Percentiles rank a stretch among this genome's conserved stretches.
phyloP scores from a whole-genome alignment of 2,329 filamentous ascomycete species.

The Hypocrella siamensis region DNA sequence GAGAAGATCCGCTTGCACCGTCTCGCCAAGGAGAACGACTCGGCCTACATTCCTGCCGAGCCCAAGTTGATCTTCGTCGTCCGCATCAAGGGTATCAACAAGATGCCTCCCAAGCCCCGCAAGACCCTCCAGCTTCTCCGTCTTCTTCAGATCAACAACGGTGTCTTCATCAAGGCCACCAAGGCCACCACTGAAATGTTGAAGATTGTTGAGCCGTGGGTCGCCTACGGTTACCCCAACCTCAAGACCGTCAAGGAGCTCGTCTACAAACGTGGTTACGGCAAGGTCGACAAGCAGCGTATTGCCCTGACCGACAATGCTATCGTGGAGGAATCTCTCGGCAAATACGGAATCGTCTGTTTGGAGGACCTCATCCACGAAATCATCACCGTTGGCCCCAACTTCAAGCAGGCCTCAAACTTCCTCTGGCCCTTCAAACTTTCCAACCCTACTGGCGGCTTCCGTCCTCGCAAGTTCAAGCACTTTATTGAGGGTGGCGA shows the following conservation, averaged over 20 bases:
- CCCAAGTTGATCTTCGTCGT: slow-evolving; percentile 93
- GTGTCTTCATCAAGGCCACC: slow-evolving; percentile 92
- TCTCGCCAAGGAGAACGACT: slow-evolving; percentile 79
- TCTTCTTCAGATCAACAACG: slow-evolving; percentile 99
- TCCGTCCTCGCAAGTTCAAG: slow-evolving; percentile 95
- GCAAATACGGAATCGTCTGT: slow-evolving; percentile 98
- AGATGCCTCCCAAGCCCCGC: slow-evolving; percentile 99
- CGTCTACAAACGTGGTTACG: slow-evolving; percentile 99
- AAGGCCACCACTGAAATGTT: slow-evolving; percentile 97
- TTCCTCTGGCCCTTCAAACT: slow-evolving; percentile 99
- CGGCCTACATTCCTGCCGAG: slow-evolving; percentile 89
- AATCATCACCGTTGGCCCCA: slow-evolving; percentile 96
- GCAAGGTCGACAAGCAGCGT: slow-evolving; percentile 97
- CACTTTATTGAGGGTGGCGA: slow-evolving; percentile 99
- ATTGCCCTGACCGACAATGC: slow-evolving; percentile 93
- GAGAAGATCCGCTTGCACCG: slow-evolving; percentile 93
- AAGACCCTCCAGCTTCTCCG: slow-evolving; percentile 99
- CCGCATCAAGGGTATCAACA: slow-evolving; percentile 99
- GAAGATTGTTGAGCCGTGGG: slow-evolving; percentile 96
- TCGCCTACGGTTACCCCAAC: slow-evolving; percentile 99
- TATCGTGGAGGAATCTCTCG: slow-evolving; percentile 91
- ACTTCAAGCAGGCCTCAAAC: slow-evolving; percentile 99
- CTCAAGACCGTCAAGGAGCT: slow-evolving; percentile 98
- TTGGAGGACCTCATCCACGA: slow-evolving; percentile 99
- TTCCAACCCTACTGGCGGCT: slow-evolving; percentile 92